Percentiles rank a stretch among this genome's conserved stretches.
phyloP scores from a whole-genome alignment of 164 flowering plant species.

The Nymphaea colorata region DNA sequence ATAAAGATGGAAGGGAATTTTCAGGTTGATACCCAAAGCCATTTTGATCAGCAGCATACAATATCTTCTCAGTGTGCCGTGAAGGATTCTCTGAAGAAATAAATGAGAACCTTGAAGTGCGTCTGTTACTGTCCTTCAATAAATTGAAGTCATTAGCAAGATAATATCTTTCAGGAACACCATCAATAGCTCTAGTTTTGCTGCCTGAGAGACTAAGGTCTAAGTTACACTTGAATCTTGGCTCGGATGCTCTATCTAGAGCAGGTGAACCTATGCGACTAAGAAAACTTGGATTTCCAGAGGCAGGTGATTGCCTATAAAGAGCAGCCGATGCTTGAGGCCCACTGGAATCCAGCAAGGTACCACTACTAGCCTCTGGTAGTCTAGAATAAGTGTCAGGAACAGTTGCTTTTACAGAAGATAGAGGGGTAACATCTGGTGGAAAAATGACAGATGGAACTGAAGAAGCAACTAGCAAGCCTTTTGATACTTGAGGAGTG shows the following conservation, averaged over 20 bases:
- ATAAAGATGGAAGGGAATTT: constrained; percentile 16
- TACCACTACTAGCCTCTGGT: constrained; percentile 11
- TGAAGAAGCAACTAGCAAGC: constrained; percentile 16
- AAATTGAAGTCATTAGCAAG: not conserved
- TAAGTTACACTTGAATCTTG: not conserved
- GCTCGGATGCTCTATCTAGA: not conserved
- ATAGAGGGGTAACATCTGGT: constrained; percentile 8
- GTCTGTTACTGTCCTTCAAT: constrained; percentile 19
- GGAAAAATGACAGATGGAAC: constrained; percentile 21
- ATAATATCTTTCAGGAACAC: not conserved
- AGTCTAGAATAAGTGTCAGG: constrained; percentile 21
- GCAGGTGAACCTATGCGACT: not conserved
- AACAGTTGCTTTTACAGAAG: constrained; percentile 17
- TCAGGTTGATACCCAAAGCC: constrained; percentile 16
- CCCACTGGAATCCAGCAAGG: constrained; percentile 13
- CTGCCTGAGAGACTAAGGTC: not conserved
- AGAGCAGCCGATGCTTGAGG: constrained; percentile 21
- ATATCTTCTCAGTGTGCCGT: not conserved
- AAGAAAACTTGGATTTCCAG: constrained; percentile 7
- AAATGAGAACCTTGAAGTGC: constrained; percentile 16
- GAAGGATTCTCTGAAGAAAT: not conserved
- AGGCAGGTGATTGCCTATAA: constrained; percentile 16
- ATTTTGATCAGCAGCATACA: constrained; percentile 17
- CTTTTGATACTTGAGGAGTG: constrained; percentile 23
- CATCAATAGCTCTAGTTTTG: not conserved